These are phyloP conservation scores for Rehmannia glutinosa DNA, from an alignment of 257 asterid species.

Conservation along the genomic window DNA sequence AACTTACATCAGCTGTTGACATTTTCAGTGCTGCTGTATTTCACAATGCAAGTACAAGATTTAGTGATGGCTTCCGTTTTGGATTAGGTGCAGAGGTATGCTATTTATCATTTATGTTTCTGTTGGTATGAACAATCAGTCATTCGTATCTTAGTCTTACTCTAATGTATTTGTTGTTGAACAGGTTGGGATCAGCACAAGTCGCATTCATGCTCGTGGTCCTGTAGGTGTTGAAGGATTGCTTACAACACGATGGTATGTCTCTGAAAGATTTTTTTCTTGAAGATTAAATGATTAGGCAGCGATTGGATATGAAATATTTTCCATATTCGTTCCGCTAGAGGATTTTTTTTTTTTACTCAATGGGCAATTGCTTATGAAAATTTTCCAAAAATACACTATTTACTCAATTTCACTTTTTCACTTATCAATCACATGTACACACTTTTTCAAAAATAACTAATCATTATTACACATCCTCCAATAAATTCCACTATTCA, in stretches of 20 bases:
- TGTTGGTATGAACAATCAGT: not conserved
- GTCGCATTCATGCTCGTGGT: constrained; percentile 93
- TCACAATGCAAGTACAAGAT: constrained; percentile 92
- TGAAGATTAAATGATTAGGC: not conserved
- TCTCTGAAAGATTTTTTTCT: not conserved
- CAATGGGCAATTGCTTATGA: no score
- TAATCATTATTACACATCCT: no score
- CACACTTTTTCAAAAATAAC: no score
- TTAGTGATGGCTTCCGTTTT: constrained; percentile 77
- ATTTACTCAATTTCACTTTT: no score
- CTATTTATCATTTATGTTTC: not conserved
- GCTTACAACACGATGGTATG: constrained; percentile 78
- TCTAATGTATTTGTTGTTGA: constrained; percentile 1
- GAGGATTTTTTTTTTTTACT: no score
- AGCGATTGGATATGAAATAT: no score
- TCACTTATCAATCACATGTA: no score
- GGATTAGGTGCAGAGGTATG: constrained; percentile 90
- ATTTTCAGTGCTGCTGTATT: constrained; percentile 86
- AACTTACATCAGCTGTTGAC: constrained; percentile 2
- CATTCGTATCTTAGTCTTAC: not conserved
- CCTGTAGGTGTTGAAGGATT: constrained; percentile 92
- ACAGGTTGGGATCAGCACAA: constrained; percentile 85
- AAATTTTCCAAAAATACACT: no score
- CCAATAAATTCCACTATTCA: no score
- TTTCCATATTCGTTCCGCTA: no score